phyloP scores from a whole-genome alignment of 2,329 filamentous ascomycete species.

The Hymenoscyphus linearis region DNA sequence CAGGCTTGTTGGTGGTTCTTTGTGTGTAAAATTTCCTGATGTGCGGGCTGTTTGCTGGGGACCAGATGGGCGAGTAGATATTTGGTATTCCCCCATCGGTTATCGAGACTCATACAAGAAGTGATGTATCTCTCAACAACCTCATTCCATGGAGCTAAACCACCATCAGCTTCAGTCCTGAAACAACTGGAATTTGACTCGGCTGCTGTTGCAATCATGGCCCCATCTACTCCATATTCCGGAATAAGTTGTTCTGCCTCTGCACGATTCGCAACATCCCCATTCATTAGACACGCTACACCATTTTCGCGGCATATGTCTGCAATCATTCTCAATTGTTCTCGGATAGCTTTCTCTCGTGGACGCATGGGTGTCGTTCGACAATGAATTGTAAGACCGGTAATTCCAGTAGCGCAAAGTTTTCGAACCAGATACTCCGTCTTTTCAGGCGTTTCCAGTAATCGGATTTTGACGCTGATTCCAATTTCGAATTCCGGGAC shows the following conservation, averaged over 20 bases:
- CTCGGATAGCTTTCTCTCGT: conserved; percentile 77
- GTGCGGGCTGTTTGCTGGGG: conserved; percentile 67
- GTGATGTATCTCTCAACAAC: conserved; percentile 73
- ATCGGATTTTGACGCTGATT: conserved; percentile 93
- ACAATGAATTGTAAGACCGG: conserved; percentile 87
- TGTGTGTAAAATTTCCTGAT: conserved; percentile 54
- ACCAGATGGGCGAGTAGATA: conserved; percentile 82
- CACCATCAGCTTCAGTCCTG: conserved; percentile 61
- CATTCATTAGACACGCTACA: conserved; percentile 93
- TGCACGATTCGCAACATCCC: conserved; percentile 74
- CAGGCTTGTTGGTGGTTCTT: conserved; percentile 71
- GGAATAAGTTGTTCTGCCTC: conserved; percentile 65
- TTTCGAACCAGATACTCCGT: conserved; percentile 73
- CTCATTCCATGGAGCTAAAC: conserved; percentile 67
- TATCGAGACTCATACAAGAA: conserved; percentile 69
- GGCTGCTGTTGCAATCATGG: conserved; percentile 93
- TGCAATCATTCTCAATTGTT: conserved; percentile 79
- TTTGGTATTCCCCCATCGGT: conserved; percentile 89
- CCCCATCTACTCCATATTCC: conserved; percentile 84
- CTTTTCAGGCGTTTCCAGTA: conserved; percentile 70
- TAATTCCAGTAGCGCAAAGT: conserved; percentile 84
- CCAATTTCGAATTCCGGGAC: conserved; percentile 76
- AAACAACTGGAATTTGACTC: conserved; percentile 92
- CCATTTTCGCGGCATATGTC: conserved; percentile 75
- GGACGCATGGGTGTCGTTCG: conserved; percentile 95